These are phyloP conservation scores for Lichtheimia hyalospora DNA, from an alignment of 371 early-diverging fungal genomes.

Conservation along the genomic window DNA sequence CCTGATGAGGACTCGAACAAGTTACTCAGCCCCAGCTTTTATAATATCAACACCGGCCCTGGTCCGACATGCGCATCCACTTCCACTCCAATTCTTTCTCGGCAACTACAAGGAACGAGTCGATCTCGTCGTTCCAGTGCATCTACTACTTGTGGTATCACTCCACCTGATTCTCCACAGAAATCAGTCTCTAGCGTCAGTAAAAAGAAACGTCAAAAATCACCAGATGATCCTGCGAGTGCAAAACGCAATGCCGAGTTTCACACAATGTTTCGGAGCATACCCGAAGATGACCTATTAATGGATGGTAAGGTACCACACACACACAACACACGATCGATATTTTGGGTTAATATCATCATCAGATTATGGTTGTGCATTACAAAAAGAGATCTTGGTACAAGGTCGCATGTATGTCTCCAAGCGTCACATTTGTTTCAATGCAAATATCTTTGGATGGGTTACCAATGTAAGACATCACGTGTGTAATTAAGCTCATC, in stretches of 20 bases:
- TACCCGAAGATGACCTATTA: slow-evolving; percentile 61
- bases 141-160: background rate
- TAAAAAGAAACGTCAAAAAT: background rate
- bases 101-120: background rate
- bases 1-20: background rate
- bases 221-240: slow-evolving; percentile 30
- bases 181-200: background rate
- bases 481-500: background rate
- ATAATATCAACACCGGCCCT: background rate
- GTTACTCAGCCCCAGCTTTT: background rate
- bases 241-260: slow-evolving; percentile 60
- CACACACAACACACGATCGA: too few species aligned
- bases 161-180: background rate
- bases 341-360: too few species aligned
- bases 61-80: slow-evolving; percentile 5
- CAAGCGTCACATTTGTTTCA: slow-evolving; percentile 86
- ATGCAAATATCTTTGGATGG: slow-evolving; percentile 96
- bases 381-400: slow-evolving; percentile 90
- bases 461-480: slow-evolving; percentile 70
- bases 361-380: slow-evolving; percentile 85
- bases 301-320: slow-evolving; percentile 54
- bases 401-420: slow-evolving; percentile 92
- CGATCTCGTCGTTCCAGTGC: slow-evolving; percentile 8
- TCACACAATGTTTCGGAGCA: slow-evolving; percentile 61
- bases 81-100: slow-evolving; percentile 4